These are phyloP conservation scores for Viridothelium virens DNA, from an alignment of 495 filamentous ascomycete species.

Conservation along the genomic window DNA sequence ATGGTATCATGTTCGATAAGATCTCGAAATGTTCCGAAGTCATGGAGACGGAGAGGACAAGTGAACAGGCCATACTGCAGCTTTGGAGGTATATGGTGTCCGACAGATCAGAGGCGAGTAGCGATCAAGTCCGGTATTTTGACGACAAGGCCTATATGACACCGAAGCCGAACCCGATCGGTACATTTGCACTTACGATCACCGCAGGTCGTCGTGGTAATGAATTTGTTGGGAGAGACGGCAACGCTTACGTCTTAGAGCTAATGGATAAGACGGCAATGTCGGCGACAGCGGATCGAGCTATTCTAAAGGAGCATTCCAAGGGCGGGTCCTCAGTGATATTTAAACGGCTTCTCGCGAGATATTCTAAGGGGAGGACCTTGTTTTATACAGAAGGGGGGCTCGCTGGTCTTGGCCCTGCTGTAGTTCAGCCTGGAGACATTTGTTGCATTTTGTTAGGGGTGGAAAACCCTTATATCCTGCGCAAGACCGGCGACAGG, in stretches of 20 bases:
- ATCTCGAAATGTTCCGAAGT: conserved; percentile 1
- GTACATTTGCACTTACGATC: background rate
- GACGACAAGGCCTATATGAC: background rate
- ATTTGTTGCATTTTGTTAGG: background rate
- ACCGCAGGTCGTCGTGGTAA: background rate
- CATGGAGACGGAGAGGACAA: background rate
- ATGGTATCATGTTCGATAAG: background rate
- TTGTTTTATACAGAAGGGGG: background rate
- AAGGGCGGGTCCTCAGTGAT: conserved; percentile 1
- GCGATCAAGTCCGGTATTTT: background rate
- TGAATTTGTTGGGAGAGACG: conserved; percentile 2
- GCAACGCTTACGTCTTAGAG: conserved; percentile 1
- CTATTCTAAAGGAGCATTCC: background rate
- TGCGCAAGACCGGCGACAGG: background rate
- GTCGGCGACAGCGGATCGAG: background rate
- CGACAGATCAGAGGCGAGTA: background rate
- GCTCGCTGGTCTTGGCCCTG: background rate
- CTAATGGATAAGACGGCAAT: background rate
- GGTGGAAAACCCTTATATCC: background rate
- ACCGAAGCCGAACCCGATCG: background rate
- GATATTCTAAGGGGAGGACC: background rate
- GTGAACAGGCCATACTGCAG: background rate
- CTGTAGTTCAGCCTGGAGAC: background rate
- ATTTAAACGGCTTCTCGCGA: background rate
- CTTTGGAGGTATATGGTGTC: background rate